Base-by-base conservation (phyloP, 225 moss, liverwort and hornwort species). In the Straminergon stramineum region DNA sequence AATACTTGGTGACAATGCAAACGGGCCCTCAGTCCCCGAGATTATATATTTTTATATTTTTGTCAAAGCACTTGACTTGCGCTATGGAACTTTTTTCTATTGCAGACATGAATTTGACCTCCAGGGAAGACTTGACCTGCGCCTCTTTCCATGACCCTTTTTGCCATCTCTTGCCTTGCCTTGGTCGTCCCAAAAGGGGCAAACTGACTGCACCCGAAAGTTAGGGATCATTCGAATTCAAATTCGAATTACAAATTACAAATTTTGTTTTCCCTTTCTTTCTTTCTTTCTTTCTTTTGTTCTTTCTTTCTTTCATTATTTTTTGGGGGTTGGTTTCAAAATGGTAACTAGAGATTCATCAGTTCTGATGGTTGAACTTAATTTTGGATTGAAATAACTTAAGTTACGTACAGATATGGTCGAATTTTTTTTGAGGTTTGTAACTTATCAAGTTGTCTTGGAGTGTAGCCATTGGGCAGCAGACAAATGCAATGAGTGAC, bases 51-150 rank as follows among this genome's bases (percentile, higher is more conserved):
- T 48, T 48, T 48, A 48, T 48, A 48, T 48, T 48, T 48, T 51
- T 70, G 87, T 89, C 89, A 92, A 92, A 89, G 82, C 15, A 7
- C 91, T 89, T 89, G 92, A 91, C 92, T 91, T 91, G 89, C 43
- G 67, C 52, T n/a, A 11, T 6, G 56, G 85, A 77, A 7, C 84
- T 27, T 24, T 35, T 90, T 79, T 13, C 87, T 75, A 71, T 77
- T 45, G 27, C 82, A 85, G 34, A 62, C 76, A 69, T 75, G 61
- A 85, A 81, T 81, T 84, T 90, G 92, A 91, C 90, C 34, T 45
- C 2, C 2, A 8, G 8, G 21, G n/a, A 85, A 82, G 89, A 89
- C 89, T 89, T 87, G 92, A 89, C 89, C 77, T 0, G 2, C 7
- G 84, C 24, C 52, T 64, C 85, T 89, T 76, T 91, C 48, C 35